These are phyloP conservation scores for Calonectria montana DNA, from an alignment of 2,329 filamentous ascomycete species.

Conservation along the genomic window DNA sequence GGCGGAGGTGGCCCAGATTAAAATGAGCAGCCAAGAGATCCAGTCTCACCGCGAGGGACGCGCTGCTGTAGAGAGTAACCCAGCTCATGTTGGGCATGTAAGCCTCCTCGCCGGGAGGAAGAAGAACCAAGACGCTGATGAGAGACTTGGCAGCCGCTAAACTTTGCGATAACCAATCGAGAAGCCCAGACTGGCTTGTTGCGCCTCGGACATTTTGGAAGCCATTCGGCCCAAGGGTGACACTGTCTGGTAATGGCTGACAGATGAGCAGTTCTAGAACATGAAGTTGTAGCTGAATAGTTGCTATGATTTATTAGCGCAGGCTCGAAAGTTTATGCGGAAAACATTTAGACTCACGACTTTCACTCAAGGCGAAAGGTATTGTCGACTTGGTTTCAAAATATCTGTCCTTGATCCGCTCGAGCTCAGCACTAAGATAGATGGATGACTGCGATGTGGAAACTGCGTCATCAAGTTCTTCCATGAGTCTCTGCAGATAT, in stretches of 20 bases:
- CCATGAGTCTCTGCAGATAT: slow-evolving; percentile 44
- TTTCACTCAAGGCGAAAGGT: slow-evolving; percentile 44
- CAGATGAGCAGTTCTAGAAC: slow-evolving; percentile 45
- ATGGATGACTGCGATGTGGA: slow-evolving; percentile 8
- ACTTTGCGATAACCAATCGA: slow-evolving; percentile 46
- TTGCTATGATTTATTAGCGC: slow-evolving; percentile 27
- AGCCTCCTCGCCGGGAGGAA: slow-evolving; percentile 43
- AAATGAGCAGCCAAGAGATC: slow-evolving; percentile 45
- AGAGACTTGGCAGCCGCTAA: slow-evolving; percentile 46
- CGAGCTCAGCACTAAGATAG: slow-evolving; percentile 29
- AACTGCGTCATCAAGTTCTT: slow-evolving; percentile 45
- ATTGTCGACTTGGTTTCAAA: slow-evolving; percentile 38
- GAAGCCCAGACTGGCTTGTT: slow-evolving; percentile 28
- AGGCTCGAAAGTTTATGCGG: background rate
- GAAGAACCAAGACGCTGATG: slow-evolving; percentile 41
- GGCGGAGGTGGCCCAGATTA: slow-evolving; percentile 42
- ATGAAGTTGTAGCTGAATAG: slow-evolving; percentile 42
- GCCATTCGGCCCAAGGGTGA: slow-evolving; percentile 40
- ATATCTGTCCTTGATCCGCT: slow-evolving; percentile 34
- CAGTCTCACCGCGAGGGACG: slow-evolving; percentile 44
- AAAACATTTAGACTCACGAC: slow-evolving; percentile 35
- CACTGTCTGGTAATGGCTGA: slow-evolving; percentile 41
- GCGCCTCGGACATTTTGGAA: slow-evolving; percentile 35
- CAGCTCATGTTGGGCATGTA: slow-evolving; percentile 46
- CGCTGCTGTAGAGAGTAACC: slow-evolving; percentile 47